Base-by-base conservation (phyloP, 2,329 filamentous ascomycete species). In the Cadophora sp. region DNA sequence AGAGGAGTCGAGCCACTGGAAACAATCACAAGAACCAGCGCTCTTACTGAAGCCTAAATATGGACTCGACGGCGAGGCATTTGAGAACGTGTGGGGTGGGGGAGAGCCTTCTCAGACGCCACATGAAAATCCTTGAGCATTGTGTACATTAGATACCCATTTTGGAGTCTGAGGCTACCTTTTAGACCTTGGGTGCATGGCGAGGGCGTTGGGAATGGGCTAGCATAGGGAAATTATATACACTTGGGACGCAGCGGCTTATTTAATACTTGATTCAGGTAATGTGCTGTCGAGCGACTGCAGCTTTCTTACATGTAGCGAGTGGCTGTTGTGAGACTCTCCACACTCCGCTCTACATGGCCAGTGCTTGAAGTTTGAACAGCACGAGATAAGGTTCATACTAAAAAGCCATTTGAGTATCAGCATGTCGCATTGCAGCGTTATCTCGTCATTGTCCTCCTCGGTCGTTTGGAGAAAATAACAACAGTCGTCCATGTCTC, bases 1-100 rank as follows among this genome's bases (percentile, higher is more conserved):
- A 3, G 80, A 81, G 64, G 81, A 83, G 68, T 80, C 80, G 14
- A 70, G 71, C 53, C 77, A 79, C 30, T 85, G 83, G 83, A 78
- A 82, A 70, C 65, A 76, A 63, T 66, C 66, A n/a, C 62, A 62
- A 33, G 68, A 74, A 61, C 60, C 70, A 16, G 68, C 68, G 6
- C 62, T 73, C 8, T 22, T 73, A n/a, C 60, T 76, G 9, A 76
- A 75, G 36, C 76, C 76, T 9, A 78, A 78, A 51, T 79, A 79
- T 63, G 76, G 76, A 22, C 62, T 76, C 9, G 75, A 74, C 48
- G 76, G 74, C 18, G 77, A 77, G 65, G 77, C 76, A 14, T 76
- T 78, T 60, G 77, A 78, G 63, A 78, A 79, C 65, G 76, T 79
- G 24, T 79, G 77, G 77, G 69, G 65, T 43, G 65, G 69, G 43